phyloP scores from a whole-genome alignment of 108 stramenopile species.

The Discostella stelligeroides region DNA sequence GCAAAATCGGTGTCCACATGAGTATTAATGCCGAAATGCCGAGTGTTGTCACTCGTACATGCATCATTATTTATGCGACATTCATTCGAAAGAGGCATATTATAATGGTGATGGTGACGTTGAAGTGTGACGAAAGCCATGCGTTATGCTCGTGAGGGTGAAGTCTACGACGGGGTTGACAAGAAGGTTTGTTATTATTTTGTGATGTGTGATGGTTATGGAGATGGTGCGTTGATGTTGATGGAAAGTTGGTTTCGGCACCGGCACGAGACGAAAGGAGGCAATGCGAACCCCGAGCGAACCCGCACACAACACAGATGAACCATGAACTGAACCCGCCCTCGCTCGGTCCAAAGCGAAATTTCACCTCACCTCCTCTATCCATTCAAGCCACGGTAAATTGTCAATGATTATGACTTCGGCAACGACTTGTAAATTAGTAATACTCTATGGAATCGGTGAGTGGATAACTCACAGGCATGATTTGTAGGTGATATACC shows the following conservation, averaged over 20 bases:
- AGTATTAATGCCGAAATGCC: neutral
- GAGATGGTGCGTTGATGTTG: no score
- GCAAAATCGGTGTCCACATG: neutral
- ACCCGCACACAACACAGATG: no score
- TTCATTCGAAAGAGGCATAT: neutral
- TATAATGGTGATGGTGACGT: neutral
- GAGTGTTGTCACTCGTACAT: neutral
- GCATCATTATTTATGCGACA: neutral
- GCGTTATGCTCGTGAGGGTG: neutral
- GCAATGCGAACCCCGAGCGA: no score
- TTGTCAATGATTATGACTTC: neutral
- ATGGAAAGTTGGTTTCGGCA: no score
- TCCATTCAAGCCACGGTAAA: no score
- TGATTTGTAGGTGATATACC: no score
- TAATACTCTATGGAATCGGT: slow-evolving; percentile 12
- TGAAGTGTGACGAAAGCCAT: neutral
- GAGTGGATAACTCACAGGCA: neutral
- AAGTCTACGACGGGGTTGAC: neutral
- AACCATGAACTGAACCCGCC: no score
- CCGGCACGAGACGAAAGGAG: no score
- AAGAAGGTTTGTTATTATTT: no score
- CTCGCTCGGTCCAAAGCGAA: no score
- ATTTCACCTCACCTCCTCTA: no score
- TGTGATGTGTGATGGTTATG: no score
- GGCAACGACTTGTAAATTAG: slow-evolving; percentile 1